phyloP scores from a whole-genome alignment of 768 basidiomycete species.

The Mycena kentingensis region DNA sequence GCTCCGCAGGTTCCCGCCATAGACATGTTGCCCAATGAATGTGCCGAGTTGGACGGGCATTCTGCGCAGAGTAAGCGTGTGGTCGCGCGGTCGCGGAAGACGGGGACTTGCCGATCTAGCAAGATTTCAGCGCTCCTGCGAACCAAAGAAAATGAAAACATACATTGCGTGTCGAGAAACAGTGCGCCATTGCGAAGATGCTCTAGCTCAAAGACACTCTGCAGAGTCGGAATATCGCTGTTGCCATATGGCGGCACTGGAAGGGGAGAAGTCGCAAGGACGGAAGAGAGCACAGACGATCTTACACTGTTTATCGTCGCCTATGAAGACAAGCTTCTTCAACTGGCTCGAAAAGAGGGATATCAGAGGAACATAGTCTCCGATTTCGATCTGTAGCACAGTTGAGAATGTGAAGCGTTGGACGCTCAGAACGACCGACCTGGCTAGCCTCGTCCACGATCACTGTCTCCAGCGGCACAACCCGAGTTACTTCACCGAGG shows the following conservation, averaged over 20 bases:
- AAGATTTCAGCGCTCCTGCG: conserved; percentile 29
- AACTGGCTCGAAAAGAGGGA: conserved; percentile 36
- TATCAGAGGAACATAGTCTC: conserved; percentile 46
- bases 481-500: conserved; percentile 25
- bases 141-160: conserved; percentile 20
- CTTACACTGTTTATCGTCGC: conserved; percentile 55
- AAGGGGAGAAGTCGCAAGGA: conserved; percentile 25
- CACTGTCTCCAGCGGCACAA: conserved; percentile 42
- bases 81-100: neutral
- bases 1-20: conserved; percentile 53
- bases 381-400: conserved; percentile 28
- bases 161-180: conserved; percentile 57
- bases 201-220: conserved; percentile 54
- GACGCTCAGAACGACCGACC: conserved; percentile 32
- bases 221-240: conserved; percentile 43
- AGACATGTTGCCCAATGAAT: conserved; percentile 57
- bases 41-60: conserved; percentile 57
- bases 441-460: conserved; percentile 60
- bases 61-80: conserved; percentile 20
- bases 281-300: conserved; percentile 27
- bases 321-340: conserved; percentile 51
- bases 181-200: conserved; percentile 40
- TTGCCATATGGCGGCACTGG: conserved; percentile 69
- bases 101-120: conserved; percentile 14
- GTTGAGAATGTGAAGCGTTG: neutral